Base-by-base conservation (phyloP, 2,329 filamentous ascomycete species). In the Phialophora tarda region DNA sequence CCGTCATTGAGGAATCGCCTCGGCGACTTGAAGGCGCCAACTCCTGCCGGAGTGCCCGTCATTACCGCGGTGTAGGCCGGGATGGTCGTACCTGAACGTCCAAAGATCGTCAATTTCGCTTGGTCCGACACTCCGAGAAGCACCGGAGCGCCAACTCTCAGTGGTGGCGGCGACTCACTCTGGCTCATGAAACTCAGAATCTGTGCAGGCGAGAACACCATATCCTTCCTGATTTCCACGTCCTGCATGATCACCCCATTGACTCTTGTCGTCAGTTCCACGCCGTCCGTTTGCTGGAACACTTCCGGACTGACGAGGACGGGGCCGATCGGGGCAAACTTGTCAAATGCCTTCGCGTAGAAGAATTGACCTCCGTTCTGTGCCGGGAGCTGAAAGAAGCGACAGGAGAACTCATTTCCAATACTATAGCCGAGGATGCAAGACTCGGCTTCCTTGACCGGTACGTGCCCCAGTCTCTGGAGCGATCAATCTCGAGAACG, bases 1-100 rank as follows among this genome's bases (percentile, higher is more conserved):
- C 76, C 77, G 65, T 80, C 62, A 26, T 77, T 73, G 26, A 81
- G 64, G 32, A 77, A 76, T 17, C 65, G 62, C 26, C 74, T 73
- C 3, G 75, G 72, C 10, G 44, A 6, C 21, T 32, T 30, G 51
- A 79, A 80, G 1, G 70, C 70, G 1, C 76, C 79, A 0, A 81
- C 77, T 0, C 79, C 79, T 1, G 73, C 72, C 0, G 82, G 82
- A 2, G 83, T 84, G 1, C 83, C 83, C 3, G 82, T 84, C 78
- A 85, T 80, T 48, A 85, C 78, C 1, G 78, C 77, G 2, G 82
- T 84, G 5, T 80, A 81, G 2, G 76, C 77, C 59, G 77, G 77
- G 56, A 85, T 67, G 26, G 82, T 85, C 4, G 80, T 82, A 21
- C 80, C 80, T 50, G 7, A 10, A 11, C 2, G 30, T 6, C 17